Conservation (phyloP, 768 basidiomycete genomes). For the Hemileccinum rubropunctum region DNA sequence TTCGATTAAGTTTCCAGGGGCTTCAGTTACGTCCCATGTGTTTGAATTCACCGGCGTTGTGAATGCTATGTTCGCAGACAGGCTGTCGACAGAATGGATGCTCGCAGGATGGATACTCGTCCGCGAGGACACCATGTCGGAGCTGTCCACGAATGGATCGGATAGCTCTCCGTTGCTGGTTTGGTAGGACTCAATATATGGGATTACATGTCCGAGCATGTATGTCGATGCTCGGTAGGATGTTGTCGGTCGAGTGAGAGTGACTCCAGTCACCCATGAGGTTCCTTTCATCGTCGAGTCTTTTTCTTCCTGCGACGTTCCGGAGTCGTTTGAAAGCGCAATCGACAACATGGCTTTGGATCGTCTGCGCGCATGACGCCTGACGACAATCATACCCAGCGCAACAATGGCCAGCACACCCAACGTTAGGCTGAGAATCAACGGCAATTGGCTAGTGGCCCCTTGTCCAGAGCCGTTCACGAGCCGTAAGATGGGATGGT, state of each 20-base stretch:
- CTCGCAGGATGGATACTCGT: slow-evolving; percentile 6
- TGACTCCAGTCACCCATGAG: neutral
- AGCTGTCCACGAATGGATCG: slow-evolving; percentile 18
- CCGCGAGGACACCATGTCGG: slow-evolving; percentile 8
- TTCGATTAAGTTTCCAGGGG: neutral
- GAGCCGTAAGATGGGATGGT: neutral
- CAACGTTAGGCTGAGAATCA: slow-evolving; percentile 12
- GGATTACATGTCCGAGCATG: neutral
- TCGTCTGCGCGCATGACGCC: slow-evolving; percentile 1
- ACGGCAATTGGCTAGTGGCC: slow-evolving; percentile 6
- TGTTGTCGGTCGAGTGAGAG: neutral
- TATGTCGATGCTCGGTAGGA: neutral
- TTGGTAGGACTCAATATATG: slow-evolving; percentile 5
- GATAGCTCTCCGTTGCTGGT: slow-evolving; percentile 8
- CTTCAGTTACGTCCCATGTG: neutral
- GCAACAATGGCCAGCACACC: slow-evolving; percentile 3
- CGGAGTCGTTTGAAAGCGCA: neutral
- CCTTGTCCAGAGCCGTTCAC: neutral
- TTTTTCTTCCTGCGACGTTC: neutral
- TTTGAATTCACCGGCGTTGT: neutral
- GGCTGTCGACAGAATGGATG: slow-evolving; percentile 4
- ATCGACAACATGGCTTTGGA: neutral
- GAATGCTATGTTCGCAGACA: slow-evolving; percentile 9
- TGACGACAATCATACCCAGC: slow-evolving; percentile 7
- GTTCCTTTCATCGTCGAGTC: neutral